Percentiles rank a stretch among this genome's conserved stretches.
phyloP scores from a whole-genome alignment of 2,329 filamentous ascomycete genomes.

The Monilinia fructicola region DNA sequence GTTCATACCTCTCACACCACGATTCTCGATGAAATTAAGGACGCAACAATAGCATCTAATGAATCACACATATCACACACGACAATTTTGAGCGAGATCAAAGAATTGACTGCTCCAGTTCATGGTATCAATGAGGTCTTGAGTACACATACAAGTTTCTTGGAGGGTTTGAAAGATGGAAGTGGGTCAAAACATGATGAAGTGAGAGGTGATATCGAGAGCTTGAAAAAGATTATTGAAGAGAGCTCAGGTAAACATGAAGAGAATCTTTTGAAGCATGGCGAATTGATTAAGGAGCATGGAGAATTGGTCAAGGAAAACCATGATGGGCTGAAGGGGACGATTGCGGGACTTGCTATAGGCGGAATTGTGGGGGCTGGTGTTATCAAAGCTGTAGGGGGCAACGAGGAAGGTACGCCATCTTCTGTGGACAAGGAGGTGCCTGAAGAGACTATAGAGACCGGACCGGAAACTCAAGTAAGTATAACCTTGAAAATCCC shows the following conservation, averaged over 20 bases:
- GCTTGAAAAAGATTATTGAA: constrained; percentile 32
- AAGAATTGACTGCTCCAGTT: background rate
- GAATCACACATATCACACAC: constrained; percentile 25
- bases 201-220: constrained; percentile 30
- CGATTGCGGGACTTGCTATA: constrained; percentile 30
- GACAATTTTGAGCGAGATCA: constrained; percentile 22
- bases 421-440: background rate
- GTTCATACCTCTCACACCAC: constrained; percentile 24
- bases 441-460: background rate
- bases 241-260: constrained; percentile 27
- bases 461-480: background rate
- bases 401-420: background rate
- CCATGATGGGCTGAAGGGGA: constrained; percentile 31
- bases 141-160: constrained; percentile 27
- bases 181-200: constrained; percentile 26
- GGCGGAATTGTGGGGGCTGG: constrained; percentile 29
- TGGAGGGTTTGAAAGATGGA: constrained; percentile 28
- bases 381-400: background rate
- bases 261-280: constrained; percentile 27
- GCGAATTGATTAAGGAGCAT: constrained; percentile 28
- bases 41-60: constrained; percentile 27
- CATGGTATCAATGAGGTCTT: background rate
- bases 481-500: background rate
- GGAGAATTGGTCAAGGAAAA: constrained; percentile 31
- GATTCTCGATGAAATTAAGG: constrained; percentile 31